phyloP scores from a whole-genome alignment of 202 grass and related monocot genomes.

The Dendrocalamus latiflorus region DNA sequence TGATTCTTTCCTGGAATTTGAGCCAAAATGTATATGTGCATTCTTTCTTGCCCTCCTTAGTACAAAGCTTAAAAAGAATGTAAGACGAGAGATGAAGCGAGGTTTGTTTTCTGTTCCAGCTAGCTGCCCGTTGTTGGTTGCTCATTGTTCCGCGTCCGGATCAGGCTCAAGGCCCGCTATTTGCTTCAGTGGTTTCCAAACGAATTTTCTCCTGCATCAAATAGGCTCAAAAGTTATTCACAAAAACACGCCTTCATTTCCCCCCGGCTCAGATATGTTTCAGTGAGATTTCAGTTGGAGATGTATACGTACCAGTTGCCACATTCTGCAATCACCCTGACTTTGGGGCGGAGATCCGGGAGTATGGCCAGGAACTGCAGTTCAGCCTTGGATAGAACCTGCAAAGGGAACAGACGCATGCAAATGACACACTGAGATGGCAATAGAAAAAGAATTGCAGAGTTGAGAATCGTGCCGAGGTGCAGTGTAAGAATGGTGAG shows the following conservation, averaged over 20 bases:
- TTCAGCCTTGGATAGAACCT: slow-evolving; percentile 95
- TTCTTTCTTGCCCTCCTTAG: not conserved
- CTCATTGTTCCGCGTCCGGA: slow-evolving; percentile 30
- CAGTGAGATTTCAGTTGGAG: not conserved
- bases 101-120: not conserved
- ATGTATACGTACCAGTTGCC: slow-evolving; percentile 53
- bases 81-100: not conserved
- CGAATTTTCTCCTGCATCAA: slow-evolving; percentile 69
- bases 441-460: not conserved
- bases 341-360: slow-evolving; percentile 71
- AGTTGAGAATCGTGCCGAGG: not conserved
- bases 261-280: not conserved
- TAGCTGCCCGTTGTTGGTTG: not conserved
- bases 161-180: slow-evolving; percentile 53
- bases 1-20: not conserved
- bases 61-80: not conserved
- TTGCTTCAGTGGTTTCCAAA: slow-evolving; percentile 87
- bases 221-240: not conserved
- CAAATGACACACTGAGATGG: not conserved
- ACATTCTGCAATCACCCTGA: slow-evolving; percentile 76
- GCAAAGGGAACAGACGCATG: not conserved
- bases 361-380: slow-evolving; percentile 90
- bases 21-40: slow-evolving; percentile 23
- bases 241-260: not conserved
- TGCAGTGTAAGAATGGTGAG: not conserved